Base-by-base conservation (phyloP, 345 rosid genomes). In the Orychophragmus violaceus region DNA sequence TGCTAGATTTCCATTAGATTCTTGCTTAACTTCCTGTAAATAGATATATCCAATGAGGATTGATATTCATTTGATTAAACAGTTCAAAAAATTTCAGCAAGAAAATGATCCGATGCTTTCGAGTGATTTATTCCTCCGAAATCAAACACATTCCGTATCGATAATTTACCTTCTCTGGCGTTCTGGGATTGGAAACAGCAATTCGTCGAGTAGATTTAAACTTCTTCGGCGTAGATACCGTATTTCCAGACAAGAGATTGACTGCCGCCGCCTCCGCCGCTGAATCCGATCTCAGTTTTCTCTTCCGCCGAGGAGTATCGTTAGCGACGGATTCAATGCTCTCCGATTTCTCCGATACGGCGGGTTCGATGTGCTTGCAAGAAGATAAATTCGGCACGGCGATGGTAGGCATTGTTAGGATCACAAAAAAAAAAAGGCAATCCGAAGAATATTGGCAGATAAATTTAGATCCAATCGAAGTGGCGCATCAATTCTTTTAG, bases 381-480 rank as follows among this genome's bases (percentile, higher is more conserved):
- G 83, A 71, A 25, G 86, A 78, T n/a, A 76, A 75, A 32, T 45
- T 70, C 39, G 70, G 74, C 28, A 50, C 74, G 12, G 71, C 79
- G 27, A 82, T 68, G 52, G 85, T 68, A 73, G 91, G 89, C 93
- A 89, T 89, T 12, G 66, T 55, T 13, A 30, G 39, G 33, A 12
- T 8, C 35, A 51, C 9, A 37, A n/a, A n/a, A n/a, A 4, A 3
- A 42, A 42, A 3, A 67, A 18, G 11, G 24, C 9, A 41, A 22
- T 29, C 5, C 12, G 62, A 21, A 33, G 8, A 46, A 22, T 16
- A 24, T 25, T 36, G 19, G 4, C 7, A 25, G 19, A 24, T 1
- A 9, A 21, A 22, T 5, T 0, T 44, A 18, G 55, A 62, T 30
- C 22, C 6, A n/a, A 19, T 46, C 23, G 41, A 39, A 28, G 1